Evolutionary conservation across 2,329 filamentous ascomycete genomes (phyloP).

Genomic region (Penicillium janthinellum): DNA sequence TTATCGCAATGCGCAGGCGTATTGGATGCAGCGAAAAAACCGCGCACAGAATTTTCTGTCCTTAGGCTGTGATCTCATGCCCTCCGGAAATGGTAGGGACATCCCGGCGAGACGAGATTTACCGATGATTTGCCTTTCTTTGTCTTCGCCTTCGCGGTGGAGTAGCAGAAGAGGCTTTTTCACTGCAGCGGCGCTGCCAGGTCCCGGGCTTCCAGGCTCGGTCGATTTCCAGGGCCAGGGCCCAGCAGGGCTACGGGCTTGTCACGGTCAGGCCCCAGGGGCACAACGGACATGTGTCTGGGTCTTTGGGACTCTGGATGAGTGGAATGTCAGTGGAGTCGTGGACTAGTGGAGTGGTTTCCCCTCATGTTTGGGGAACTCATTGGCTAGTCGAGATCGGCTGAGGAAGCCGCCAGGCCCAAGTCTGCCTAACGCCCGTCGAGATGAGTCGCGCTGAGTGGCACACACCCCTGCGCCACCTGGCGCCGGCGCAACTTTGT

Average conservation of each 20-base stretch:
- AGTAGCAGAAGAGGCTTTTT: neutral
- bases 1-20: neutral
- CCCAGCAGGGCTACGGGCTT: neutral
- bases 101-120: neutral
- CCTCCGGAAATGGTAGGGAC: neutral
- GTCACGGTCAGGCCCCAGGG: neutral
- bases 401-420: conserved; percentile 12
- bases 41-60: neutral
- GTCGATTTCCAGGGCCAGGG: neutral
- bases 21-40: neutral
- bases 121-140: neutral
- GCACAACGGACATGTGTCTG: neutral
- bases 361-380: neutral
- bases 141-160: neutral
- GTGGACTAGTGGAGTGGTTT: neutral
- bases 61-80: neutral
- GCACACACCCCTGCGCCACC: conserved; percentile 14
- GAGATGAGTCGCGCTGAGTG: neutral
- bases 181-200: neutral
- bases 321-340: neutral
- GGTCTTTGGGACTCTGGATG: neutral
- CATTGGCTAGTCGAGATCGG: conserved; percentile 2
- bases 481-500: conserved; percentile 9
- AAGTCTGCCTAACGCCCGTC: conserved; percentile 3
- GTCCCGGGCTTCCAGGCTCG: neutral